phyloP scores from a whole-genome alignment of 73 alveolate genomes.

The Breviolum minutum region DNA sequence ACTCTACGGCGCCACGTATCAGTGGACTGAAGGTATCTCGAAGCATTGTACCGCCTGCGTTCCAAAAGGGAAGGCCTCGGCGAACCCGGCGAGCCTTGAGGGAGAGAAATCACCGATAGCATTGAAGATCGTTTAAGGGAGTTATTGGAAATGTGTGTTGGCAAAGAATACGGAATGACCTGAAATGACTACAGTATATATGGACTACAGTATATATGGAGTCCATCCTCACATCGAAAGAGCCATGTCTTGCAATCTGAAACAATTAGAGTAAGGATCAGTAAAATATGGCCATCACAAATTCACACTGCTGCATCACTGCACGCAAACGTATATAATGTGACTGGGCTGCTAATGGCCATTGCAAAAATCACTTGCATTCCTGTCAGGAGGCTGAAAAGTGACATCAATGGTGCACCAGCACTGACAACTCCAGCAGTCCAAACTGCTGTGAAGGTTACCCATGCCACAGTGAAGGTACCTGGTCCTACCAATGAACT shows the following conservation, averaged over 20 bases:
- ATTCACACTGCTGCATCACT: too few species aligned
- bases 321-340: too few species aligned
- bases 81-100: background rate
- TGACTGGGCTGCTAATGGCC: too few species aligned
- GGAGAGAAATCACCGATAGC: background rate
- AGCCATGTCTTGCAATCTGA: too few species aligned
- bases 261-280: too few species aligned
- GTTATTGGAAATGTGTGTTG: background rate
- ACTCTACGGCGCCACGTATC: constrained; percentile 33
- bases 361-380: background rate
- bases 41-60: constrained; percentile 21
- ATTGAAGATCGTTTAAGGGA: background rate
- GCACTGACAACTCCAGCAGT: constrained; percentile 76
- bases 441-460: constrained; percentile 67
- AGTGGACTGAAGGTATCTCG: constrained; percentile 1
- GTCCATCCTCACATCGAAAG: too few species aligned
- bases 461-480: constrained; percentile 49
- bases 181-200: too few species aligned
- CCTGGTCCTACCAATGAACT: background rate
- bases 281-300: too few species aligned
- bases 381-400: constrained; percentile 8
- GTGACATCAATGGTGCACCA: constrained; percentile 59
- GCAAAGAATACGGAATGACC: too few species aligned
- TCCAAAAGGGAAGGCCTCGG: constrained; percentile 72
- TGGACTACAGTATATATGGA: too few species aligned